These are phyloP conservation scores for Stemphylium vesicarium DNA, from an alignment of 2,329 filamentous ascomycete genomes.

Conservation along the genomic window DNA sequence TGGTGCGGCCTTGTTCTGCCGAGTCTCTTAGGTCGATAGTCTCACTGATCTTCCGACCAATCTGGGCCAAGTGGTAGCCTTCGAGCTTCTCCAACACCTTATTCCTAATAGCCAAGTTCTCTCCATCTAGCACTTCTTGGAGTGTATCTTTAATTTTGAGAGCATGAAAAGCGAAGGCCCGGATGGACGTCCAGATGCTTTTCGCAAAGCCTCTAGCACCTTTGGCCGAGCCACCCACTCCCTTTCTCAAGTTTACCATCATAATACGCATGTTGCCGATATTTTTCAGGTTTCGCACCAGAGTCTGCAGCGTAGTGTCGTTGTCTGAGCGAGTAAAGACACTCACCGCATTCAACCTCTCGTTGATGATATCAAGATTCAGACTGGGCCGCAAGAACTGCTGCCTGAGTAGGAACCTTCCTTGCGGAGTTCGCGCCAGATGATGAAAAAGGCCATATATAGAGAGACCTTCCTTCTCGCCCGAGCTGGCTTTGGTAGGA, in stretches of 20 bases:
- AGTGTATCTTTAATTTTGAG: constrained; percentile 73
- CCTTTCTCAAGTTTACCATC: constrained; percentile 76
- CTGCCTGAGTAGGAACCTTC: constrained; percentile 74
- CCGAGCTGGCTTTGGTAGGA: constrained; percentile 64
- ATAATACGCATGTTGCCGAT: constrained; percentile 77
- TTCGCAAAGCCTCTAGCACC: constrained; percentile 64
- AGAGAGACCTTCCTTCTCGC: constrained; percentile 80
- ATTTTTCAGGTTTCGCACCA: constrained; percentile 68
- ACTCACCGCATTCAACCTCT: constrained; percentile 73
- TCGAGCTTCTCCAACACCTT: constrained; percentile 69
- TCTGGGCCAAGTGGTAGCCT: constrained; percentile 62
- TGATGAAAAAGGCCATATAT: constrained; percentile 82
- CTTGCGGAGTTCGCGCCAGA: constrained; percentile 78
- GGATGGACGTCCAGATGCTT: constrained; percentile 76
- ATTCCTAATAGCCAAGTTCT: constrained; percentile 59
- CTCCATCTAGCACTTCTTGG: constrained; percentile 61
- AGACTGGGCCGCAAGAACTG: constrained; percentile 81
- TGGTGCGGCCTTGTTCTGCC: constrained; percentile 71
- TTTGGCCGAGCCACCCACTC: constrained; percentile 64
- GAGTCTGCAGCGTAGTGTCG: constrained; percentile 57
- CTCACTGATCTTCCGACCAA: constrained; percentile 74
- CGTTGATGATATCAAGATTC: constrained; percentile 69
- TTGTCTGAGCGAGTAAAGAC: constrained; percentile 74
- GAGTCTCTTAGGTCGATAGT: constrained; percentile 81
- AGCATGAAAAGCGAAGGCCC: constrained; percentile 72